Base-by-base conservation (phyloP, 2,329 filamentous ascomycete genomes). In the Xylaria sp. region DNA sequence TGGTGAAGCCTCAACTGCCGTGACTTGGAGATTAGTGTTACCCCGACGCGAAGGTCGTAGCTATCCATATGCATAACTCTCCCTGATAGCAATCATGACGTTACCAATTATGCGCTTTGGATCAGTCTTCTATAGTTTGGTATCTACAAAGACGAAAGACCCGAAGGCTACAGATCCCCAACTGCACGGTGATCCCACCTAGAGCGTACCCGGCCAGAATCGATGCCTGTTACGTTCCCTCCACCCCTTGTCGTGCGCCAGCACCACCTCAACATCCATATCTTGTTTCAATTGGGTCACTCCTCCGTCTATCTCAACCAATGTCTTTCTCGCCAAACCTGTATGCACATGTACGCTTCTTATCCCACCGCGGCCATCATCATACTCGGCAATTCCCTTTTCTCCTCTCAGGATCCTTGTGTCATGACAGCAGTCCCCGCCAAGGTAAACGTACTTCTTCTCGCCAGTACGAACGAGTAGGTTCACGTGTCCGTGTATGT, bases 391-490 rank as follows among this genome's bases (percentile, higher is more conserved):
- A 60, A 88, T 84, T 0, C 78, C 82, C 69, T 81, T 85, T 73
- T 87, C 84, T 0, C 84, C 84, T 0, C 76, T 82, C 73, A 88
- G 73, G 2, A 88, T 80, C 45, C 86, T 74, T 0, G 76, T 76
- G 72, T 88, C 84, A 70, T 88, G 86, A 67, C 83, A 88, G 36
- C 83, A 82, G 72, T 88, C 86, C 0, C 85, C 86, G 8, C 81
- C 83, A 0, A 88, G 80, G 71, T 83, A 84, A 0, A 86, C 77
- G 78, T 83, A 86, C 45, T 79, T 80, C 52, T 71, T 63, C 4
- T 78, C 74, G 0, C 73, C 79, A 0, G 78, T 79, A 0, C 83
- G 78, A 8, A 78, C 82, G 0, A 87, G 78, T 0, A 86, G 68
- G 67, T 86, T 87, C 1, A 87, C 73, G 66, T 87, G 85, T 0